phyloP scores from a whole-genome alignment of 169 alveolate genomes.

The Ichthyophthirius multifiliis region DNA sequence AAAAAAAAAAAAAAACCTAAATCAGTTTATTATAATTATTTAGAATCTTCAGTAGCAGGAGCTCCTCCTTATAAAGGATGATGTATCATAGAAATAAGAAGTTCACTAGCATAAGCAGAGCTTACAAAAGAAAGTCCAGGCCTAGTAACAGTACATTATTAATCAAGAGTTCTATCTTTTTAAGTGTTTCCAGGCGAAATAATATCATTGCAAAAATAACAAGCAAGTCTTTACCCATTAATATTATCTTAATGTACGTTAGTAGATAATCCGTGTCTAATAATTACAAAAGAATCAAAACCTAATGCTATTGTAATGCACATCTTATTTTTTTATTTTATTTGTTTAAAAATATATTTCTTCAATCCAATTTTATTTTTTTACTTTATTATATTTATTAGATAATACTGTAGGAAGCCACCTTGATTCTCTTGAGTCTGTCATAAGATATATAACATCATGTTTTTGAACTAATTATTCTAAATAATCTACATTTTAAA shows the following conservation, averaged over 20 bases:
- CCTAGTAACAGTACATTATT: slow-evolving; percentile 93
- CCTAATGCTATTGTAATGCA: slow-evolving; percentile 94
- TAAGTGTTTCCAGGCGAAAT: slow-evolving; percentile 91
- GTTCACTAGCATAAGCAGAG: slow-evolving; percentile 85
- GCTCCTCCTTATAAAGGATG: slow-evolving; percentile 82
- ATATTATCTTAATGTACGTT: slow-evolving; percentile 15
- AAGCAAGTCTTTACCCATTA: slow-evolving; percentile 82
- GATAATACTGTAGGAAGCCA: slow-evolving; percentile 92
- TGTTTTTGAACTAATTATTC: slow-evolving; percentile 68
- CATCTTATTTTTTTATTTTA: slow-evolving; percentile 6
- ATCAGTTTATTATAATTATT: slow-evolving; percentile 46
- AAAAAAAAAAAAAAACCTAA: slow-evolving; percentile 27
- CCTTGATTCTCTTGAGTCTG: slow-evolving; percentile 94
- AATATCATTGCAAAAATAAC: slow-evolving; percentile 94
- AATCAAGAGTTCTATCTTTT: slow-evolving; percentile 91
- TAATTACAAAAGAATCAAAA: slow-evolving; percentile 91
- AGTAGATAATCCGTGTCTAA: slow-evolving; percentile 83
- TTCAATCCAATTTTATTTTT: background rate
- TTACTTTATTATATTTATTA: slow-evolving; percentile 32
- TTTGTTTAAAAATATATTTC: too few species aligned
- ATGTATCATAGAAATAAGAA: slow-evolving; percentile 84
- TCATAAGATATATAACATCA: slow-evolving; percentile 87
- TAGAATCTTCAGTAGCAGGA: slow-evolving; percentile 53
- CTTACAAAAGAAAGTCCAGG: slow-evolving; percentile 92
- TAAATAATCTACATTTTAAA: slow-evolving; percentile 41